Conservation (phyloP, 495 filamentous ascomycete species). For the Hyaloscypha finlandica region DNA sequence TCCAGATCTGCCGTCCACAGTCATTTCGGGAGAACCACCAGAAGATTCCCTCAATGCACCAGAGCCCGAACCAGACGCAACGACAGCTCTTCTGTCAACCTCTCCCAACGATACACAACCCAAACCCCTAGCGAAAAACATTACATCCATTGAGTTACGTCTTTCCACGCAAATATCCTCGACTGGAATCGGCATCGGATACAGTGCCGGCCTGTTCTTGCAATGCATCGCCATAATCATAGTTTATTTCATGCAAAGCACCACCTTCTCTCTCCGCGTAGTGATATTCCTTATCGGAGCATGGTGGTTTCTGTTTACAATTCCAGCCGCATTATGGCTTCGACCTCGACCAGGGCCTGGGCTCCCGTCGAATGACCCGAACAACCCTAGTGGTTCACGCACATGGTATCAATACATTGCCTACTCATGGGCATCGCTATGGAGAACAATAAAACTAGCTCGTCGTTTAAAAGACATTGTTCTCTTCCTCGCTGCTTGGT, state of each 20-base stretch:
- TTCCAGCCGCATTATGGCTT: conserved; percentile 90
- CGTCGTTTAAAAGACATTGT: conserved; percentile 80
- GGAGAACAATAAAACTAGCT: conserved; percentile 75
- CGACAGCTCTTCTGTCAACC: conserved; percentile 45
- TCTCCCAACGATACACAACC: conserved; percentile 37
- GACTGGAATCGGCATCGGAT: conserved; percentile 88
- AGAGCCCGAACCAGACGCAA: conserved; percentile 41
- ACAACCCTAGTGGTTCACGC: conserved; percentile 28
- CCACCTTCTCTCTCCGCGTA: conserved; percentile 75
- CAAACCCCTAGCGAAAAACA: conserved; percentile 7
- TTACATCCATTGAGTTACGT: conserved; percentile 65
- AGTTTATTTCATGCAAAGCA: conserved; percentile 67
- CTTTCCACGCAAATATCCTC: conserved; percentile 86
- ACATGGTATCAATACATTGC: conserved; percentile 59
- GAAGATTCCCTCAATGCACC: conserved; percentile 32
- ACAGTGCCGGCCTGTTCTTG: conserved; percentile 77
- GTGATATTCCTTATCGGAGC: conserved; percentile 83
- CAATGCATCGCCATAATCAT: conserved; percentile 77
- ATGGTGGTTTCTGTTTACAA: conserved; percentile 95
- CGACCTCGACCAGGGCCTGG: conserved; percentile 87
- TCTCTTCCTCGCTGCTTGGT: conserved; percentile 90
- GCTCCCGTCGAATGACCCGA: conserved; percentile 45
- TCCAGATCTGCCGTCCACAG: conserved; percentile 34
- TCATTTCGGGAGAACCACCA: conserved; percentile 26
- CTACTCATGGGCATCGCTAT: conserved; percentile 85